phyloP scores from a whole-genome alignment of 768 basidiomycete genomes.

The Hygrophoropsis aurantiaca region DNA sequence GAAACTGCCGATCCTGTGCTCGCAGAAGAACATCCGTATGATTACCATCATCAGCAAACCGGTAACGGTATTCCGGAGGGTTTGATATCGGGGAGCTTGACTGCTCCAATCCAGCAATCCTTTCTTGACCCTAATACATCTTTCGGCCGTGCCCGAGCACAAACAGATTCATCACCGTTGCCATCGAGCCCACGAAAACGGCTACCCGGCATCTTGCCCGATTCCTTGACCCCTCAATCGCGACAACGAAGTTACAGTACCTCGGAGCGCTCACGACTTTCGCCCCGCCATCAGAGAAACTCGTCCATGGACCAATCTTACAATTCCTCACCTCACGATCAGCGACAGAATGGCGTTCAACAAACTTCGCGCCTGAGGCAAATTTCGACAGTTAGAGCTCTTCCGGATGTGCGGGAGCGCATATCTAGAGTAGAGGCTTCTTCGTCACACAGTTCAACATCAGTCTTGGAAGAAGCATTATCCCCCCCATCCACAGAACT shows the following conservation, averaged over 20 bases:
- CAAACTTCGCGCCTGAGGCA: conserved; percentile 9
- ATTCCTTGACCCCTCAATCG: conserved; percentile 6
- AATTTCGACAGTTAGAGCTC: conserved; percentile 1
- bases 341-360: background rate
- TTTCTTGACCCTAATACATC: background rate
- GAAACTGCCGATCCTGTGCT: background rate
- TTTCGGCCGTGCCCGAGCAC: conserved; percentile 20
- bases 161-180: conserved; percentile 17
- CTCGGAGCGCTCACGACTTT: conserved; percentile 3
- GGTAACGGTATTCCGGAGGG: background rate
- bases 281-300: conserved; percentile 2
- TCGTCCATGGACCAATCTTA: conserved; percentile 4
- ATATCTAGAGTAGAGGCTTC: background rate
- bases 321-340: background rate
- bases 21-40: background rate
- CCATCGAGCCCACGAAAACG: conserved; percentile 10
- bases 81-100: no score
- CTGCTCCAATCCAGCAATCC: conserved; percentile 4
- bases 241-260: conserved; percentile 21
- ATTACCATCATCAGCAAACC: background rate
- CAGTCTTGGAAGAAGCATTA: conserved; percentile 46
- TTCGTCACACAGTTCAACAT: background rate
- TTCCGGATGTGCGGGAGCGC: conserved; percentile 6
- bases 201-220: conserved; percentile 7
- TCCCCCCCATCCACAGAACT: conserved; percentile 54